Conservation (phyloP, 192 early-diverging fungal species). For the Pecoramyces ruminantium region DNA sequence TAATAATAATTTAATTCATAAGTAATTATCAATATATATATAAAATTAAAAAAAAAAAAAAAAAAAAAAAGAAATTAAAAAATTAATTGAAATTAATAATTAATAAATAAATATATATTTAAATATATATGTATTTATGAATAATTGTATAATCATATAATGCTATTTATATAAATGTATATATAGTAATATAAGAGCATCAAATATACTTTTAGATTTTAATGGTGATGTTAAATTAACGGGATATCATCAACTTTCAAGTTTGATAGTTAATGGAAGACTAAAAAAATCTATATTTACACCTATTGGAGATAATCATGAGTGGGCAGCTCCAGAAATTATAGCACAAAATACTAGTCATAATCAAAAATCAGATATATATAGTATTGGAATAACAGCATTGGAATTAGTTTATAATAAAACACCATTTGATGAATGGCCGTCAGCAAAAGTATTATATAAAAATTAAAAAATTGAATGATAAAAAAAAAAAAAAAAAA, state of each 20-base stretch:
- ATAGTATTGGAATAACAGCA: conserved; percentile 36
- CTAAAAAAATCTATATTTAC: conserved; percentile 24
- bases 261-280: conserved; percentile 16
- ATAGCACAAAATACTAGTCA: conserved; percentile 34
- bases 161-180: no score
- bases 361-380: conserved; percentile 32
- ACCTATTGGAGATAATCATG: conserved; percentile 31
- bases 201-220: conserved; percentile 30
- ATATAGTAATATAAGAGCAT: conserved; percentile 30
- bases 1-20: conserved; percentile 38
- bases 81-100: no score
- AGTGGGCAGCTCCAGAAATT: conserved; percentile 41
- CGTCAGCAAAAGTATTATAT: conserved; percentile 26
- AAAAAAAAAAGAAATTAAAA: no score
- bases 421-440: conserved; percentile 39
- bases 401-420: conserved; percentile 31
- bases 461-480: no score
- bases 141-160: no score
- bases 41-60: no score
- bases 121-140: not conserved
- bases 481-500: no score
- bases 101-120: no score
- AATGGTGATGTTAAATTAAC: conserved; percentile 30
- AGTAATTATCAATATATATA: conserved; percentile 6
- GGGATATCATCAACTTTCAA: conserved; percentile 27